Evolutionary conservation across 805 yeast species (phyloP).

Genomic region (Metschnikowia picachoensis): DNA sequence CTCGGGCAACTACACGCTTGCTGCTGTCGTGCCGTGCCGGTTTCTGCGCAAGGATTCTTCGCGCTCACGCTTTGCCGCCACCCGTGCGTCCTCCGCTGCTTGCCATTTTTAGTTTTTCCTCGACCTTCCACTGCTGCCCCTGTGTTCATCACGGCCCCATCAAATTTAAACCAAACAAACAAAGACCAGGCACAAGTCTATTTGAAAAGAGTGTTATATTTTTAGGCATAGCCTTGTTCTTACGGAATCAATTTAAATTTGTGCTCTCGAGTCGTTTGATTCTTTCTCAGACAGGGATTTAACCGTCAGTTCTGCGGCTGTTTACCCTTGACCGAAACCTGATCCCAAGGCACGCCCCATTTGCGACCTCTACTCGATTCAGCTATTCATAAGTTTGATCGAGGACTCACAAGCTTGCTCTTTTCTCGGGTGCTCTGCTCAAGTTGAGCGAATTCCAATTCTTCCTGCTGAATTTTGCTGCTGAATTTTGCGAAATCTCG

Average conservation of each 20-base stretch:
- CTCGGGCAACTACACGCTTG: conserved; percentile 1
- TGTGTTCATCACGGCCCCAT: conserved; percentile 2
- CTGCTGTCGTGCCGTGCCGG: conserved; percentile 1
- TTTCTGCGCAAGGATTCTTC: conserved; percentile 4
- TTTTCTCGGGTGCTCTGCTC: too few relatives aligned
- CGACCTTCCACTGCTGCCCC: conserved; percentile 6
- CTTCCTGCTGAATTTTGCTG: too few relatives aligned
- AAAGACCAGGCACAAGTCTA: background rate
- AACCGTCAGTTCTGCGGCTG: conserved; percentile 1
- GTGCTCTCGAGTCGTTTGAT: background rate
- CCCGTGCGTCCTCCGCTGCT: conserved; percentile 5
- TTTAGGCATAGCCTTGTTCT: conserved; percentile 7
- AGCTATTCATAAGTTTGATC: too few relatives aligned
- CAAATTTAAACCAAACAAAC: background rate
- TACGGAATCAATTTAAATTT: background rate
- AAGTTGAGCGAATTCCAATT: too few relatives aligned
- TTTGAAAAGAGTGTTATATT: conserved; percentile 2
- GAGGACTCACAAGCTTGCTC: too few relatives aligned
- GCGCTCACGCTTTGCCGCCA: conserved; percentile 3
- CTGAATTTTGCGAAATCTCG: too few relatives aligned
- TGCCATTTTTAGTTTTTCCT: conserved; percentile 10
- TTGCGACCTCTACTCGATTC: too few relatives aligned
- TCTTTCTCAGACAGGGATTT: background rate
- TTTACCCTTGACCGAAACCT: background rate
- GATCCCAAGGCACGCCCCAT: too few relatives aligned